Evolutionary conservation across 352 stramenopile genomes (phyloP), one percentile per base, ranked within the genome.

Genomic region (Elongisporangium prolatum): DNA sequence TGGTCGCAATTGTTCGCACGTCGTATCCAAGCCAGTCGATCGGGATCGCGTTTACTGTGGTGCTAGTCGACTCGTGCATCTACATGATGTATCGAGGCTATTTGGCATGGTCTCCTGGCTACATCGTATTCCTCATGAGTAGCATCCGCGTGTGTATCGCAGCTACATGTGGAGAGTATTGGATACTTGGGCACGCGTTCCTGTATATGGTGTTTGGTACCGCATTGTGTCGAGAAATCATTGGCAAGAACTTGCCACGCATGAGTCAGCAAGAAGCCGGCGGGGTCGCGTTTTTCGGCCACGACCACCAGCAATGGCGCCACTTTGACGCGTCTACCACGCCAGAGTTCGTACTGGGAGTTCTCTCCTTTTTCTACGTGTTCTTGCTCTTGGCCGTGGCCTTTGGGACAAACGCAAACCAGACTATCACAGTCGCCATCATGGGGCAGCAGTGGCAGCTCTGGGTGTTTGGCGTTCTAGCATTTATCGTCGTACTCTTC

Each of bases 311-410:
- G 40, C 69, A 75, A 49, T 84, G 71, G 67, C 74, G 71, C 9
- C 84, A 92, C 61, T 65, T 89, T 16, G 84, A 95, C 63, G 57
- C 86, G 24, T 85, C 81, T 7, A 92, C 81, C 8, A 93, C 78
- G 2, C 84, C 86, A 2, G 84, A 95, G 54, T 95, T 95, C 47
- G 86, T 86, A 20, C 53, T 95, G 6, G 86, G 86, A 0, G 83
- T 93, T 49, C 49, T 95, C 6, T 93, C 80, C 6, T 95, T 95
- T 54, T 87, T 93, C 59, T 95, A 93, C 50, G 65, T 95, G 28
- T 93, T 93, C 58, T 54, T 95, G 52, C 66, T 95, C 21, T 70
- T 95, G 8, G 81, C 75, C 0, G 80, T 92, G 14, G 84, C 81
- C 3, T 95, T 95, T 56, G 75, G 75, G 6, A 78, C 75, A 11